Conservation (phyloP, 768 basidiomycete genomes). For the Phylloporus scabripes region DNA sequence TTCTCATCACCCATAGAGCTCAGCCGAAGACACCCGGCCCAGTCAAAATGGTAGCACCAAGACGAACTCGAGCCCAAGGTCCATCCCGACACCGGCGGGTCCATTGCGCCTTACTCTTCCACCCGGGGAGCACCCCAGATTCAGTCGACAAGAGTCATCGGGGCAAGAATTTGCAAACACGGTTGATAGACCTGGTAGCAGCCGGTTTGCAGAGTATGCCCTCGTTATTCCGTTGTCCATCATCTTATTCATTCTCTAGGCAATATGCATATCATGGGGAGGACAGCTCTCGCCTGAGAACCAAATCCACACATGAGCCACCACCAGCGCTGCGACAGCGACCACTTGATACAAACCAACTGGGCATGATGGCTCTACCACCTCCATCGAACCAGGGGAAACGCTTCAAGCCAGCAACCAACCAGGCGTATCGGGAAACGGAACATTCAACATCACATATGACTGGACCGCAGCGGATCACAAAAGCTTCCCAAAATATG, state of each 20-base stretch:
- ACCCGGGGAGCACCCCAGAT: constrained; percentile 44
- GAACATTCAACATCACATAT: constrained; percentile 9
- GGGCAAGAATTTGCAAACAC: constrained; percentile 9
- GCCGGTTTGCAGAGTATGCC: constrained; percentile 46
- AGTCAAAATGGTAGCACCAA: constrained; percentile 23
- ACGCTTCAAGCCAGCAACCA: constrained; percentile 23
- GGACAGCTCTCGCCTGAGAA: constrained; percentile 38
- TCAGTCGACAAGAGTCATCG: constrained; percentile 27
- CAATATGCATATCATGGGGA: constrained; percentile 63
- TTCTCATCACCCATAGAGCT: not conserved
- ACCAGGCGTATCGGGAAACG: constrained; percentile 9
- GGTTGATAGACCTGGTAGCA: constrained; percentile 43
- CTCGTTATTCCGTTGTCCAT: constrained; percentile 5
- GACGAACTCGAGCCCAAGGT: constrained; percentile 57
- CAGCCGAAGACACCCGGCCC: not conserved
- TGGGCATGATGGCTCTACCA: constrained; percentile 28
- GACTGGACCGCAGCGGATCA: constrained; percentile 18
- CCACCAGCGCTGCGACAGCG: constrained; percentile 33
- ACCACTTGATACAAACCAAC: constrained; percentile 25
- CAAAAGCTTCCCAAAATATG: constrained; percentile 34
- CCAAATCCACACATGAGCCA: constrained; percentile 41
- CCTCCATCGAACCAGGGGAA: constrained; percentile 20
- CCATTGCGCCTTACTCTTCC: constrained; percentile 67
- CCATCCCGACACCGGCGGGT: constrained; percentile 47
- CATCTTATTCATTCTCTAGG: constrained; percentile 34